Evolutionary conservation across 192 early-diverging fungal species (phyloP).

Genomic region (Rhizophagus prolifer): DNA sequence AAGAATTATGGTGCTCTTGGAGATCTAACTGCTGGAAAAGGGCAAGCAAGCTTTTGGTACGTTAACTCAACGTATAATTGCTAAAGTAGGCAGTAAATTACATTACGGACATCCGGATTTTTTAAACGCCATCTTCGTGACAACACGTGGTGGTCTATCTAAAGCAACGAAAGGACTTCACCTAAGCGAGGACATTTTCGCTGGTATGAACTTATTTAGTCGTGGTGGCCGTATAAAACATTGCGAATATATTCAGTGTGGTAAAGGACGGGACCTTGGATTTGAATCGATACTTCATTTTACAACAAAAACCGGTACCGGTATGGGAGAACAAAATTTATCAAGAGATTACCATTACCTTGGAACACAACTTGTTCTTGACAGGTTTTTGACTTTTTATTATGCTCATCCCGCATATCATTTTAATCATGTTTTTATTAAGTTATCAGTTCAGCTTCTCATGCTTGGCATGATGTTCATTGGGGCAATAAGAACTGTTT

Average conservation of each 20-base stretch:
- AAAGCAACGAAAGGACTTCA: conserved; percentile 88
- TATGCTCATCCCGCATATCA: conserved; percentile 90
- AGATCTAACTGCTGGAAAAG: conserved; percentile 89
- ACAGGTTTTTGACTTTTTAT: conserved; percentile 85
- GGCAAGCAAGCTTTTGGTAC: conserved; percentile 85
- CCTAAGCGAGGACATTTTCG: conserved; percentile 91
- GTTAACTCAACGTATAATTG: conserved; percentile 81
- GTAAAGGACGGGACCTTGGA: conserved; percentile 87
- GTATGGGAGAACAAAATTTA: conserved; percentile 92
- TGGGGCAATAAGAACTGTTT: conserved; percentile 64
- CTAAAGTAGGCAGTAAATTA: conserved; percentile 77
- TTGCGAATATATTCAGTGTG: conserved; percentile 89
- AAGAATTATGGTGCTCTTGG: conserved; percentile 82
- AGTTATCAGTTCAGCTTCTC: conserved; percentile 79
- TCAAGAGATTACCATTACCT: conserved; percentile 93
- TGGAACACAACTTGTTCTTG: conserved; percentile 79
- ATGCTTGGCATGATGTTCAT: conserved; percentile 78
- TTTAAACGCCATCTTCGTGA: conserved; percentile 86
- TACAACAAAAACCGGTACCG: conserved; percentile 87
- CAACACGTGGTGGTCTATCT: conserved; percentile 77
- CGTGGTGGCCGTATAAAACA: conserved; percentile 87
- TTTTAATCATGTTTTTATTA: conserved; percentile 86
- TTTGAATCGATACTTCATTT: conserved; percentile 89
- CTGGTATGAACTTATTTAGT: conserved; percentile 85
- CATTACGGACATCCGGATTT: conserved; percentile 93